These are phyloP conservation scores for Wickerhamiella occidentalis DNA, from an alignment of 805 yeast species.

Conservation along the genomic window DNA sequence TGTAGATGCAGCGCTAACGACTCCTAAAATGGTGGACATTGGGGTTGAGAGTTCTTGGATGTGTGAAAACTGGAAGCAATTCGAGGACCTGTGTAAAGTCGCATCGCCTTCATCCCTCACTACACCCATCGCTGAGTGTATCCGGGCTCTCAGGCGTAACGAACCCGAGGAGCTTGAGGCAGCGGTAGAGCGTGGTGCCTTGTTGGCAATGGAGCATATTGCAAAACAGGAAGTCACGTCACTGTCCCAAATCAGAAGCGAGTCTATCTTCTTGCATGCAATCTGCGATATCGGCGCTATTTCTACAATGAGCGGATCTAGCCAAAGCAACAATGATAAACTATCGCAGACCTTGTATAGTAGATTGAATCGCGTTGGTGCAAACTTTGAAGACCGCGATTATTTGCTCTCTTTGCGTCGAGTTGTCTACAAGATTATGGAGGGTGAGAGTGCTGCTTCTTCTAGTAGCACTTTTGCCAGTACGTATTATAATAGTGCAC, in stretches of 20 bases:
- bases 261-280: conserved; percentile 46
- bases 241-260: conserved; percentile 32
- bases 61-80: conserved; percentile 40
- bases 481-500: conserved; percentile 48
- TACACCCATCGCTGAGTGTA: background rate
- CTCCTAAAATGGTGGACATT: conserved; percentile 33
- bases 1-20: conserved; percentile 16
- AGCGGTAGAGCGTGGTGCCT: conserved; percentile 41
- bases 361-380: conserved; percentile 30
- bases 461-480: conserved; percentile 27
- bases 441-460: no score
- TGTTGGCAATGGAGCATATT: conserved; percentile 48
- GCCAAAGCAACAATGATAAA: background rate
- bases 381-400: conserved; percentile 49
- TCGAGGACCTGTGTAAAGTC: conserved; percentile 14
- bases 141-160: conserved; percentile 42
- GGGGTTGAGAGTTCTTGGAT: conserved; percentile 69
- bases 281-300: conserved; percentile 40
- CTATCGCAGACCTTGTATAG: conserved; percentile 11
- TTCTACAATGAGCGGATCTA: background rate
- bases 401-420: conserved; percentile 48
- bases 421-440: conserved; percentile 27
- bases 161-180: conserved; percentile 28
- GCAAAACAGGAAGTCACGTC: conserved; percentile 40
- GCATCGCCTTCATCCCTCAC: background rate